These are phyloP conservation scores for Cyclotella choctawhatcheeana DNA, from an alignment of 108 stramenopile species.

Conservation along the genomic window DNA sequence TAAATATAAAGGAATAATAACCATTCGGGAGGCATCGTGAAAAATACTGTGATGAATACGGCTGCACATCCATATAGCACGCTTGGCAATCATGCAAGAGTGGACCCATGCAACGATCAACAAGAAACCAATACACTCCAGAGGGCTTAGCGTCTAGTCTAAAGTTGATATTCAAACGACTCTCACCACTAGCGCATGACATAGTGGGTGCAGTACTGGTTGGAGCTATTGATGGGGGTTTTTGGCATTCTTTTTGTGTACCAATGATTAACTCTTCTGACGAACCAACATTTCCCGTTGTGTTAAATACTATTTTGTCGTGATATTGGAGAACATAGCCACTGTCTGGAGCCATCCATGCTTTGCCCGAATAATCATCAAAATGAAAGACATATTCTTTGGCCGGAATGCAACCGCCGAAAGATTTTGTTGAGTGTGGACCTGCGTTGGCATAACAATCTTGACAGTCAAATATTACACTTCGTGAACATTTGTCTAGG, in stretches of 20 bases:
- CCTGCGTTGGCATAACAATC: not conserved
- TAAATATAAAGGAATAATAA: not conserved
- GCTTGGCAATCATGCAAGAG: not conserved
- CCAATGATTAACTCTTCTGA: not conserved
- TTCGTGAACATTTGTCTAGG: conserved; percentile 7
- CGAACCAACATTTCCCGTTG: not conserved
- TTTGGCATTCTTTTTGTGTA: not conserved
- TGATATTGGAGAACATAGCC: conserved; percentile 1
- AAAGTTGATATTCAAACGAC: not conserved
- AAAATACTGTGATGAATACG: conserved; percentile 6
- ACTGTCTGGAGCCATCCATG: conserved; percentile 11
- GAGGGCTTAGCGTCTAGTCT: not conserved
- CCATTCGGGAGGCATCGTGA: not conserved
- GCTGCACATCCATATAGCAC: not conserved
- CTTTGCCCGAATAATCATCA: not conserved
- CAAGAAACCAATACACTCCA: conserved; percentile 5
- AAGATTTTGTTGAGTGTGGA: conserved; percentile 1
- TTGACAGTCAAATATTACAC: not conserved
- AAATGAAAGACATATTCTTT: conserved; percentile 1
- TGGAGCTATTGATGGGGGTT: not conserved
- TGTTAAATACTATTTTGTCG: not conserved
- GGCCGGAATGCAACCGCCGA: conserved; percentile 6
- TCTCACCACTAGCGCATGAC: not conserved
- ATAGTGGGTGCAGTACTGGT: conserved; percentile 1
- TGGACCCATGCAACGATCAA: not conserved